Evolutionary conservation across 108 stramenopile species (phyloP), one percentile per base, ranked within the genome.

Genomic region (Licmophora abbreviata): DNA sequence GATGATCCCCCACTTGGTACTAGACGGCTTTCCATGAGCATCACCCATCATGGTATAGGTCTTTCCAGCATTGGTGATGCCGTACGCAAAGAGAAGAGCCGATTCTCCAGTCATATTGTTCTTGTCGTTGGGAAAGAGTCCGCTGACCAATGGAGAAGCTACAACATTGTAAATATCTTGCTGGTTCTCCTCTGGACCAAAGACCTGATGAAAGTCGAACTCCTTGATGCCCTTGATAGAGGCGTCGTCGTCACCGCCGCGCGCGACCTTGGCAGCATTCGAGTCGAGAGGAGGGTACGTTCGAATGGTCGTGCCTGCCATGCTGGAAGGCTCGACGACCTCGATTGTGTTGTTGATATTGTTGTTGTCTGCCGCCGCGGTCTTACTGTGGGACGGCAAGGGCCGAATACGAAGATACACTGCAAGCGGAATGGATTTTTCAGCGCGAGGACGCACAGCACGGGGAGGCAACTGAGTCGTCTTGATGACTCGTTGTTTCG

Each of bases 1-100:
- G 44, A 93, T 69, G 54, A 93, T 74, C 0, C 92, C 92, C 76
- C 81, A 81, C 9, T 84, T 61, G 8, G 64, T 35, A 29, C 51
- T 44, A n/a, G n/a, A n/a, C n/a, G n/a, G n/a, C n/a, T n/a, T n/a
- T n/a, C n/a, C n/a, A 62, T 69, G 54, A 15, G 21, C 28, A 51
- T 66, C 72, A 5, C 98, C 98, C 56, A 93, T 85, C 23, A 99
- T 84, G 24, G 97, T 99, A 66, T 96, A 77, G 0, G 97, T 96
- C 68, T 98, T 99, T 5, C 98, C 98, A 1, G 98, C 96, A 58
- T 98, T 98, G 11, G 98, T 99, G 33, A 98, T 91, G 5, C 98
- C 98, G 49, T 98, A 95, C 7, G 95, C 86, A 54, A 99, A 99
- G 5, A 99, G 59, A 9, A 99, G 59, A 12, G 82, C 86, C 8